Percentiles rank a stretch among this genome's conserved stretches.
These are phyloP conservation scores for Epicoccum nigrum DNA, from an alignment of 2,329 filamentous ascomycete species.

Conservation along the genomic window DNA sequence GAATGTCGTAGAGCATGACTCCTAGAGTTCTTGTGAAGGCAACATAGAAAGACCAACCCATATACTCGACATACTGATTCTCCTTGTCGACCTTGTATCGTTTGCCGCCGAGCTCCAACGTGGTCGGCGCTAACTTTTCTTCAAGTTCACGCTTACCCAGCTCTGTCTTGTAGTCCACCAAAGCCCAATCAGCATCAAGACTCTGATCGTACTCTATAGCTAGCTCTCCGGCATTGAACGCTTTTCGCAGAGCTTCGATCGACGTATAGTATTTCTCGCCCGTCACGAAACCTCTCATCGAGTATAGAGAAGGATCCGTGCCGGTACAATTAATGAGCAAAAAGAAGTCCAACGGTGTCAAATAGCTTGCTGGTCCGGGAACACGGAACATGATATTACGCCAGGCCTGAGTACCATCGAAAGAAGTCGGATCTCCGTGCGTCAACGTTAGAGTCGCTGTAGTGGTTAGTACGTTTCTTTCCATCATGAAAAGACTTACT, in stretches of 20 bases:
- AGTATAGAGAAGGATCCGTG: conserved; percentile 52
- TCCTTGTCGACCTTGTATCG: conserved; percentile 52
- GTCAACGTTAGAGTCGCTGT: conserved; percentile 30
- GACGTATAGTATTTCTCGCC: conserved; percentile 56
- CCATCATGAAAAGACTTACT: background rate
- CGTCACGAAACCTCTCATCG: conserved; percentile 51
- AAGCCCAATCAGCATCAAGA: conserved; percentile 55
- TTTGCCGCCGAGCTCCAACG: conserved; percentile 50
- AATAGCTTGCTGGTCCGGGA: conserved; percentile 47
- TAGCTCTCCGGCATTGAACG: conserved; percentile 52
- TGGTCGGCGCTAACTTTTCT: conserved; percentile 52
- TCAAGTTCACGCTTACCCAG: conserved; percentile 38
- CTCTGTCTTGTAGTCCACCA: conserved; percentile 49
- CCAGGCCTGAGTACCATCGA: conserved; percentile 51
- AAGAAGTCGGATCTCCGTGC: conserved; percentile 41
- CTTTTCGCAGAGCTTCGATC: conserved; percentile 54
- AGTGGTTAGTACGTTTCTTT: background rate
- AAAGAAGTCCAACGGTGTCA: conserved; percentile 56
- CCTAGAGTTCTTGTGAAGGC: conserved; percentile 57
- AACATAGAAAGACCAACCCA: conserved; percentile 61
- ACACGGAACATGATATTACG: conserved; percentile 53
- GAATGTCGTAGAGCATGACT: conserved; percentile 59
- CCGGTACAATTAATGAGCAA: conserved; percentile 53
- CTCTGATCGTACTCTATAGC: conserved; percentile 56
- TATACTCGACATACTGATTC: conserved; percentile 56